Base-by-base conservation (phyloP, 2,329 filamentous ascomycete species). In the Biscogniauxia mediterranea region DNA sequence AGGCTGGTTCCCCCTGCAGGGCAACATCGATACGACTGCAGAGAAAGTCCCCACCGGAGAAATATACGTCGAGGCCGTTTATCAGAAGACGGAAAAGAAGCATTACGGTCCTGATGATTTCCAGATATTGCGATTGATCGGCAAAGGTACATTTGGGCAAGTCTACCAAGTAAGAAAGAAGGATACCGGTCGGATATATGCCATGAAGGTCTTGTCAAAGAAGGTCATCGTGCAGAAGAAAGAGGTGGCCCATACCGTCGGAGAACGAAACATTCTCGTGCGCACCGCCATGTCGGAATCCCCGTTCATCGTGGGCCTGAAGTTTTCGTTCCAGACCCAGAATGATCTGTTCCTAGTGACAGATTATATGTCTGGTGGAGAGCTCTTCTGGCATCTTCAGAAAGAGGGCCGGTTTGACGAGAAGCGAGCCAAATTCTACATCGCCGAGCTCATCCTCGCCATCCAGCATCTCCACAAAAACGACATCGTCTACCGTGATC, bases 151-250 rank as follows among this genome's bases (percentile, higher is more conserved):
- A 0, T 99, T 99, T 74, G 95, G 95, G 1, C 95, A 99, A 76
- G 95, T 99, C 1, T 99, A 98, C 75, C 95, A 99, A 75, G 95
- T 99, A 6, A 89, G 92, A 70, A 99, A 99, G 85, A 95, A 92
- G 81, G 95, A 99, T 75, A 97, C 94, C 0, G 88, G 89, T 70
- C 89, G 95, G 52, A 97, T 99, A 63, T 99, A 99, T 73, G 95
- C 95, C 64, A 99, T 99, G 95, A 99, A 99, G 78, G 94, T 99
- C 1, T 81, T 99, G 32, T 97, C 95, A 56, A 99, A 99, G 83
- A 99, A 99, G 82, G 95, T 99, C 57, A 99, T 99, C 71, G 95
- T 99, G 25, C 95, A 99, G 79, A 99, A 99, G 85, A 99, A 99
- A 78, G 95, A 99, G 76, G 93, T 99, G 55, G 93, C 94, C 17